Conservation (phyloP, 1,139 yeast species). For the Nadsonia commutata region DNA sequence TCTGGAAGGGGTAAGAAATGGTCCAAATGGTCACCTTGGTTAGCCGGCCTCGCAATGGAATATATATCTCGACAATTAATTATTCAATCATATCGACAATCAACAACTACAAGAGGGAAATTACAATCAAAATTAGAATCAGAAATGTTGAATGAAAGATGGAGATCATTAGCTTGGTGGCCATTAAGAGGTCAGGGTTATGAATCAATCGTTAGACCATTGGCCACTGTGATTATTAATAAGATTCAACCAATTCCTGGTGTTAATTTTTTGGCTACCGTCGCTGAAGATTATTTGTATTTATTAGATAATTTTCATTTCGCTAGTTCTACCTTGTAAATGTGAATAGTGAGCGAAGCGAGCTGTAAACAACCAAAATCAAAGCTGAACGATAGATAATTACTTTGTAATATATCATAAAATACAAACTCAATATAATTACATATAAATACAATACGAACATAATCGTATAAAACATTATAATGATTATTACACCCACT, state of each 20-base stretch:
- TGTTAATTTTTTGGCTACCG: conserved; percentile 18
- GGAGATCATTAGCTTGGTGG: conserved; percentile 27
- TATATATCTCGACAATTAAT: conserved; percentile 19
- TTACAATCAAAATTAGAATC: no score
- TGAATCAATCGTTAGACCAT: conserved; percentile 21
- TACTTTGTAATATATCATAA: no score
- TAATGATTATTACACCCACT: no score
- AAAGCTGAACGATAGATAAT: no score
- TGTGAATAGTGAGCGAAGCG: neutral
- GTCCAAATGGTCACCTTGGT: conserved; percentile 28
- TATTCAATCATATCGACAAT: conserved; percentile 7
- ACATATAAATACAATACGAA: no score
- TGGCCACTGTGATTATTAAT: conserved; percentile 15
- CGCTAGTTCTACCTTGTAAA: conserved; percentile 18
- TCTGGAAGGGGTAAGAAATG: neutral
- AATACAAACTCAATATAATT: no score
- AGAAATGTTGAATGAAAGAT: conserved; percentile 21
- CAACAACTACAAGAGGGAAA: no score
- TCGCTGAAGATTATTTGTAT: conserved; percentile 26
- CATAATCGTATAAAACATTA: no score
- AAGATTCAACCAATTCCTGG: conserved; percentile 20
- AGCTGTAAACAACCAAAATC: no score
- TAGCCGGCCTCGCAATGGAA: conserved; percentile 25
- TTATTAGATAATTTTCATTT: conserved; percentile 27
- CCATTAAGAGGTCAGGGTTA: conserved; percentile 26